Evolutionary conservation across 306 rosid species (phyloP), one percentile per base, ranked within the genome.

Genomic region (Glycine tomentella): DNA sequence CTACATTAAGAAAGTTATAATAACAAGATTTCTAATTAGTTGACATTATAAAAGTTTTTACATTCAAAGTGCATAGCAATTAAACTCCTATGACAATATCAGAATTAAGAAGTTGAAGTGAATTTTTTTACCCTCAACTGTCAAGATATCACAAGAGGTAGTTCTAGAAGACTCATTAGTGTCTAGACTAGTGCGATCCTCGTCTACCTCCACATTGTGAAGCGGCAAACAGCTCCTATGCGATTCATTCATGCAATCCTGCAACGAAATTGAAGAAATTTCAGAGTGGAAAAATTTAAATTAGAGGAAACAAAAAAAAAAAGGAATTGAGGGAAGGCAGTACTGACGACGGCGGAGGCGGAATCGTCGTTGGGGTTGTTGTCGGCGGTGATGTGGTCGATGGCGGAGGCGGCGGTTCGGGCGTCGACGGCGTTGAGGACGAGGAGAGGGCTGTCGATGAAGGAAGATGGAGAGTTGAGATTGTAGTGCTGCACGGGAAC

Each of bases 401-500:
- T 79, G 63, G 92, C 76, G 69, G 81, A 33, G 51, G 89, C 86
- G 59, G 91, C 7, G 64, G 91, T 81, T 76, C 91, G 81, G 45
- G 87, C 64, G 46, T 91, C 91, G 45, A 87, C 97, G 72, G 97
- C 79, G 87, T 89, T 91, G 88, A 95, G 97, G 64, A 91, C 97
- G 75, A 91, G 98, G 66, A 94, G 86, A 66, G 98, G 91, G 76
- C 86, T 91, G 13, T 89, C 95, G 62, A 95, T 91, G 90, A 89
- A 95, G 38, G 98, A 89, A 76, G 87, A 85, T 11, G 97, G 88
- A 6, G 98, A 90, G 74, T 91, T 88, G 79, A 95, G 93, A 81
- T 87, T 88, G 90, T 92, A 95, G 87, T 91, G 97, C 84, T 92
- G 97, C 38, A 91, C 91, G 69, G 97, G 97, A 91, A 90, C 92